Conservation (phyloP, 2,329 filamentous ascomycete species). For the Xylaria sp. region DNA sequence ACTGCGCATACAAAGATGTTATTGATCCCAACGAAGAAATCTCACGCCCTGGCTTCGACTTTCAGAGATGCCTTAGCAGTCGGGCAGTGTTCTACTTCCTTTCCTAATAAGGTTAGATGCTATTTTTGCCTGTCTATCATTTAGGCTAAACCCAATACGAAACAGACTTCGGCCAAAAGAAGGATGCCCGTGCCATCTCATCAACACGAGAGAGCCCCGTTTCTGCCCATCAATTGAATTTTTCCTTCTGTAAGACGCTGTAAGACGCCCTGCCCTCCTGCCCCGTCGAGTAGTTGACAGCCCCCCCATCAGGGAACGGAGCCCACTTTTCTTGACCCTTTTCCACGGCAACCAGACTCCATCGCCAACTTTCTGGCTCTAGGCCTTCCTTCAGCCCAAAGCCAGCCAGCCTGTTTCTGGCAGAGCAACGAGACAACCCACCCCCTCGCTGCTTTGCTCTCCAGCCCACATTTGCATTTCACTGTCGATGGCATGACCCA, state of each 20-base stretch:
- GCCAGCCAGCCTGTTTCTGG: constrained; percentile 25
- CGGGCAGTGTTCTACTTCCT: no score
- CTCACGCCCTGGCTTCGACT: no score
- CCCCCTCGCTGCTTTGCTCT: constrained; percentile 13
- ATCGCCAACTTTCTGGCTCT: background rate
- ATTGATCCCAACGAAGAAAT: no score
- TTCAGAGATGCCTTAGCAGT: no score
- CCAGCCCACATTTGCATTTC: constrained; percentile 9
- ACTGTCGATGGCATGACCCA: constrained; percentile 21
- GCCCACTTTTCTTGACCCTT: constrained; percentile 21
- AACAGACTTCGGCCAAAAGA: constrained; percentile 10
- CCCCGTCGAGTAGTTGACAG: background rate
- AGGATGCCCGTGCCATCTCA: constrained; percentile 8
- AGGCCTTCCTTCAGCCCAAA: constrained; percentile 17
- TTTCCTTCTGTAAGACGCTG: background rate
- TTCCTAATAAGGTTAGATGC: no score
- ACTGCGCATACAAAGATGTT: no score
- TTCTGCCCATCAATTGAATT: background rate
- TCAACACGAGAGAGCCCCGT: constrained; percentile 15
- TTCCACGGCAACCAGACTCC: constrained; percentile 14
- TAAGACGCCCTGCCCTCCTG: no score
- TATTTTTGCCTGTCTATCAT: no score
- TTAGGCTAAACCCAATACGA: constrained; percentile 13
- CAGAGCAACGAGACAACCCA: constrained; percentile 30
- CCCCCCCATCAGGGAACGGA: background rate